These are phyloP conservation scores for Talaromyces stipitatus DNA, from an alignment of 495 filamentous ascomycete species.

Conservation along the genomic window DNA sequence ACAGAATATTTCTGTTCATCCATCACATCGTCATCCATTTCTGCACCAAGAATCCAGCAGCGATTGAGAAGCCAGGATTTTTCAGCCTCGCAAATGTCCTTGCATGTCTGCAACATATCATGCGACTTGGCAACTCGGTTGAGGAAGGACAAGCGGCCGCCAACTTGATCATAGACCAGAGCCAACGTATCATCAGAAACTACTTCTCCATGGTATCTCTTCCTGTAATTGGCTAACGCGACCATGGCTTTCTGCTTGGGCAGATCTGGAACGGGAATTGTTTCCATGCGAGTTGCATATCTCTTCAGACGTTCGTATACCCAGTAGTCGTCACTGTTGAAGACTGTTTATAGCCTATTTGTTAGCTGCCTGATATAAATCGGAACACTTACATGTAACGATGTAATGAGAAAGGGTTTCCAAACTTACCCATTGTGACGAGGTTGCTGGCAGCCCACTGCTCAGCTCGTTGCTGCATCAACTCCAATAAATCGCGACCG, in stretches of 20 bases:
- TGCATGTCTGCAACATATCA: constrained; percentile 71
- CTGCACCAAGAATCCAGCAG: constrained; percentile 83
- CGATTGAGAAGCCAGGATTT: constrained; percentile 93
- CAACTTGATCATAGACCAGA: constrained; percentile 74
- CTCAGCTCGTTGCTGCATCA: constrained; percentile 92
- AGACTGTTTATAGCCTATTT: constrained; percentile 35
- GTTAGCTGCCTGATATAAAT: neutral
- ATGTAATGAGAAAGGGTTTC: neutral
- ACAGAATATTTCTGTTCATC: constrained; percentile 89
- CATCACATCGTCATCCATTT: constrained; percentile 99
- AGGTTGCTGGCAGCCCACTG: constrained; percentile 88
- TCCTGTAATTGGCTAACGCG: constrained; percentile 69
- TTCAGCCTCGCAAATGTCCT: constrained; percentile 70
- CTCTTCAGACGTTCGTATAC: constrained; percentile 90
- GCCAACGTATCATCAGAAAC: constrained; percentile 48
- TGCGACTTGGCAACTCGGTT: constrained; percentile 74
- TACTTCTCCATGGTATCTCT: constrained; percentile 57
- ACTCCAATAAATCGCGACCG: constrained; percentile 82
- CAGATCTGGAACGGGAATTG: constrained; percentile 74
- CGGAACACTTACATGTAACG: no score
- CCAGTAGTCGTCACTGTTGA: constrained; percentile 97
- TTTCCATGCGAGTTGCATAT: constrained; percentile 85
- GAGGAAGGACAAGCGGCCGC: constrained; percentile 79
- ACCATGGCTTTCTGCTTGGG: constrained; percentile 65
- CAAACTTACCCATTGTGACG: constrained; percentile 56